These are phyloP conservation scores for Claviceps capensis DNA, from an alignment of 2,329 filamentous ascomycete species.

Conservation along the genomic window DNA sequence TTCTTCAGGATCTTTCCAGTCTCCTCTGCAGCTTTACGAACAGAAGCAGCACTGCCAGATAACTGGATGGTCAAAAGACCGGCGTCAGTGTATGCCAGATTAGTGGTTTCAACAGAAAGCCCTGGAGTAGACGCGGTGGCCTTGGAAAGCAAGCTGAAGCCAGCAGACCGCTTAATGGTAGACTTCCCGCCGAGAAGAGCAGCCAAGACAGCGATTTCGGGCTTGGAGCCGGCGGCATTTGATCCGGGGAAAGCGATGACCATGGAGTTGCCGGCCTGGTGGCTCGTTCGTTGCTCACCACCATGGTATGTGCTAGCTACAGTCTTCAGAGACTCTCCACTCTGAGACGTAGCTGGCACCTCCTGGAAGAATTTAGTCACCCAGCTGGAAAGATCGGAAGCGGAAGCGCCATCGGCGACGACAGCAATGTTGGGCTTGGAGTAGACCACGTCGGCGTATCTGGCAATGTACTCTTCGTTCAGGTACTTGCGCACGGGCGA, in stretches of 20 bases:
- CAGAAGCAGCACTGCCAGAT: slow-evolving; percentile 56
- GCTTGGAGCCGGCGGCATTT: slow-evolving; percentile 69
- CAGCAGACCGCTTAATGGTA: slow-evolving; percentile 87
- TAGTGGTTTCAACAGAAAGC: slow-evolving; percentile 58
- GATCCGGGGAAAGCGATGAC: slow-evolving; percentile 90
- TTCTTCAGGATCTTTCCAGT: slow-evolving; percentile 72
- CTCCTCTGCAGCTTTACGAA: slow-evolving; percentile 61
- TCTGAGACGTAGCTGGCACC: slow-evolving; percentile 40
- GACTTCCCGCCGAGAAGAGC: slow-evolving; percentile 83
- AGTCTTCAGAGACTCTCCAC: slow-evolving; percentile 40
- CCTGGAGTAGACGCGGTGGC: slow-evolving; percentile 52
- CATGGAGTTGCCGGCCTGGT: slow-evolving; percentile 63
- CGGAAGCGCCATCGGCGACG: slow-evolving; percentile 74
- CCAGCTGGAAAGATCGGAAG: slow-evolving; percentile 73
- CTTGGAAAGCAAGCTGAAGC: slow-evolving; percentile 84
- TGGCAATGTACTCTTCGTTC: slow-evolving; percentile 57
- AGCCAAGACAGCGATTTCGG: slow-evolving; percentile 75
- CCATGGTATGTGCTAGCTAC: slow-evolving; percentile 76
- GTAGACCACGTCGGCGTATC: slow-evolving; percentile 69
- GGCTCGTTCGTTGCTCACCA: slow-evolving; percentile 81
- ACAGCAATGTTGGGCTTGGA: slow-evolving; percentile 83
- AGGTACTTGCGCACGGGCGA: slow-evolving; percentile 69
- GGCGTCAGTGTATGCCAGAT: slow-evolving; percentile 83
- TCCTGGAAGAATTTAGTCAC: slow-evolving; percentile 81
- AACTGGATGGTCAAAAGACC: slow-evolving; percentile 79